phyloP scores from a whole-genome alignment of 139 green algal genomes.

The Volvox reticuliferus region DNA sequence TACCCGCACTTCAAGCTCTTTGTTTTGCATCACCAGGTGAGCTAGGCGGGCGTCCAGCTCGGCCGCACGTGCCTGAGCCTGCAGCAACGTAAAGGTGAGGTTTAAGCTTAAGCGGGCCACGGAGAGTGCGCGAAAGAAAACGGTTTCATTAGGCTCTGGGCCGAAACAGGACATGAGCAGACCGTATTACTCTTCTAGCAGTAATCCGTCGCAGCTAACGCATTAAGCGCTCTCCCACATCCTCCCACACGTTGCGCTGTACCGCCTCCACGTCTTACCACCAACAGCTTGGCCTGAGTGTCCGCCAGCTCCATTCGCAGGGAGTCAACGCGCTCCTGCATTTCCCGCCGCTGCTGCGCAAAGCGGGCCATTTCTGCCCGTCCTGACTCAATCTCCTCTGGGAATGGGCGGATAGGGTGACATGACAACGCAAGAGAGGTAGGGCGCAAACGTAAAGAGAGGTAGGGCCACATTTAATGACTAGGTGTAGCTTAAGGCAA shows the following conservation, averaged over 20 bases:
- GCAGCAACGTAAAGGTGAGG: background rate
- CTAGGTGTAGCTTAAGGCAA: background rate
- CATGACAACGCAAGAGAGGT: background rate
- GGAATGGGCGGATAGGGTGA: background rate
- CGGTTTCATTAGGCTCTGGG: background rate
- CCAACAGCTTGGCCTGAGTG: conserved; percentile 21
- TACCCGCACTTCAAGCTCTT: conserved; percentile 30
- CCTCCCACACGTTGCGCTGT: background rate
- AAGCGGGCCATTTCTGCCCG: conserved; percentile 21
- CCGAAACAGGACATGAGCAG: background rate
- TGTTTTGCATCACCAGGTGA: conserved; percentile 12
- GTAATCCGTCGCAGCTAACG: background rate
- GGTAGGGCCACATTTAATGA: background rate
- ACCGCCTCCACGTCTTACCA: background rate
- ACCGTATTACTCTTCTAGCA: background rate
- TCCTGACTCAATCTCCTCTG: conserved; percentile 49
- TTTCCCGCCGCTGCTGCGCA: conserved; percentile 21
- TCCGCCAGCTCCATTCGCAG: conserved; percentile 32
- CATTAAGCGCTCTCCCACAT: background rate
- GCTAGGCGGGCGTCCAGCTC: conserved; percentile 40
- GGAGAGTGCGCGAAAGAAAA: background rate
- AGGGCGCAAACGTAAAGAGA: background rate
- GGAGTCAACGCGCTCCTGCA: conserved; percentile 40
- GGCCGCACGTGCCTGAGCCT: conserved; percentile 36
- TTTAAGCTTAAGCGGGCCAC: background rate